Percentiles rank a stretch among this genome's conserved stretches.
Conservation (phyloP, 805 yeast species). For the Kuraishia borneana region DNA sequence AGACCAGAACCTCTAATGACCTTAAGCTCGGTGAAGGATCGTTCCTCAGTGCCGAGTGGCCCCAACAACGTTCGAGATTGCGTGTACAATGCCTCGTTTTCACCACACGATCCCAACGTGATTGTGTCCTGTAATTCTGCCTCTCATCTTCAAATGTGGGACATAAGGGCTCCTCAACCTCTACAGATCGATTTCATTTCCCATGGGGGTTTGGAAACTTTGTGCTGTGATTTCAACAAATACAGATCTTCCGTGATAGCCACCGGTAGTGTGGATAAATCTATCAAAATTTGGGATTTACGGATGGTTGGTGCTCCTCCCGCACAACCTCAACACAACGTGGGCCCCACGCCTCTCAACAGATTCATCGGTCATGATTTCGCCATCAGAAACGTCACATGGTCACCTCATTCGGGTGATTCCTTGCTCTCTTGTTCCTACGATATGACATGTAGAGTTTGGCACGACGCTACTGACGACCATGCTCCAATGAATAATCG, state of each 20-base stretch:
- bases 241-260: constrained; percentile 73
- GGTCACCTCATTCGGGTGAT: constrained; percentile 83
- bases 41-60: constrained; percentile 7
- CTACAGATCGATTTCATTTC: constrained; percentile 51
- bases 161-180: constrained; percentile 57
- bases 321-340: constrained; percentile 26
- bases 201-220: constrained; percentile 72
- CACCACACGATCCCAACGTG: constrained; percentile 73
- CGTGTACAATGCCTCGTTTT: constrained; percentile 68
- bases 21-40: constrained; percentile 24
- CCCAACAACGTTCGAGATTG: constrained; percentile 36
- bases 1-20: constrained; percentile 48
- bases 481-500: constrained; percentile 39
- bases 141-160: constrained; percentile 74
- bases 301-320: constrained; percentile 45
- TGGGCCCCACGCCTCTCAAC: constrained; percentile 61
- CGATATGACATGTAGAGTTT: constrained; percentile 85
- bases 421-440: constrained; percentile 69
- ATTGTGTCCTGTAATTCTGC: constrained; percentile 65
- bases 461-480: constrained; percentile 65
- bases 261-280: constrained; percentile 86
- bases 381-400: constrained; percentile 70
- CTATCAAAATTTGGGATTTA: constrained; percentile 79
- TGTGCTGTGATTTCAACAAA: constrained; percentile 85
- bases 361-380: constrained; percentile 81